phyloP scores from a whole-genome alignment of 2,329 filamentous ascomycete genomes.

The Curvularia eragrostidis region DNA sequence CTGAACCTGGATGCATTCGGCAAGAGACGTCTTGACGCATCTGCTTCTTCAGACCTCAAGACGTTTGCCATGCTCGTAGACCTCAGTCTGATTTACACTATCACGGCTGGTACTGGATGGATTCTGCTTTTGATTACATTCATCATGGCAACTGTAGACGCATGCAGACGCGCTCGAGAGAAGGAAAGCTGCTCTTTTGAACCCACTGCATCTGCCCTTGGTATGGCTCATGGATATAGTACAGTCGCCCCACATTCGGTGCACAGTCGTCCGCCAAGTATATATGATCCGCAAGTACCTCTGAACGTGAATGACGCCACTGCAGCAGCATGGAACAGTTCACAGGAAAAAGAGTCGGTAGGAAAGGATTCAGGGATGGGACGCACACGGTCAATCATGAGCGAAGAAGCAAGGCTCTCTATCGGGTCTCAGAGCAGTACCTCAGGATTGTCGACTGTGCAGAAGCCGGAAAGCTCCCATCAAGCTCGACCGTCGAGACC shows the following conservation, averaged over 20 bases:
- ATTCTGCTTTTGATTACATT: slow-evolving; percentile 27
- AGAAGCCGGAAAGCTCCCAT: slow-evolving; percentile 24
- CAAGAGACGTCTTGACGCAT: slow-evolving; percentile 19
- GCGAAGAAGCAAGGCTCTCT: slow-evolving; percentile 13
- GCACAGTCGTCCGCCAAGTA: slow-evolving; percentile 28
- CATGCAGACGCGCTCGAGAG: slow-evolving; percentile 21
- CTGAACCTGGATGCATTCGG: slow-evolving; percentile 22
- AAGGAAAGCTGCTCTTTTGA: slow-evolving; percentile 39
- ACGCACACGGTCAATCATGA: slow-evolving; percentile 27
- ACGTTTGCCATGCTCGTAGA: slow-evolving; percentile 31
- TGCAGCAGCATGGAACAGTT: slow-evolving; percentile 19
- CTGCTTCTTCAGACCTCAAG: slow-evolving; percentile 24
- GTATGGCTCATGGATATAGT: slow-evolving; percentile 36
- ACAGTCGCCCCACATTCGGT: slow-evolving; percentile 22
- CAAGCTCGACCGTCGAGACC: slow-evolving; percentile 35
- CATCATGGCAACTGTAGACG: slow-evolving; percentile 24
- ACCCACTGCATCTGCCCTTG: slow-evolving; percentile 39
- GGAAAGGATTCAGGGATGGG: slow-evolving; percentile 18
- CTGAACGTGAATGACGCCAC: slow-evolving; percentile 11
- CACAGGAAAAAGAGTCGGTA: slow-evolving; percentile 23
- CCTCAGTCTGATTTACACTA: slow-evolving; percentile 29
- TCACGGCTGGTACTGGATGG: slow-evolving; percentile 26
- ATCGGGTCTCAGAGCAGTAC: slow-evolving; percentile 19
- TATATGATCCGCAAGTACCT: slow-evolving; percentile 34
- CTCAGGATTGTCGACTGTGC: slow-evolving; percentile 26